Conservation (phyloP, 1,284 basidiomycete species). For the Tetrapyrgos nigripes region DNA sequence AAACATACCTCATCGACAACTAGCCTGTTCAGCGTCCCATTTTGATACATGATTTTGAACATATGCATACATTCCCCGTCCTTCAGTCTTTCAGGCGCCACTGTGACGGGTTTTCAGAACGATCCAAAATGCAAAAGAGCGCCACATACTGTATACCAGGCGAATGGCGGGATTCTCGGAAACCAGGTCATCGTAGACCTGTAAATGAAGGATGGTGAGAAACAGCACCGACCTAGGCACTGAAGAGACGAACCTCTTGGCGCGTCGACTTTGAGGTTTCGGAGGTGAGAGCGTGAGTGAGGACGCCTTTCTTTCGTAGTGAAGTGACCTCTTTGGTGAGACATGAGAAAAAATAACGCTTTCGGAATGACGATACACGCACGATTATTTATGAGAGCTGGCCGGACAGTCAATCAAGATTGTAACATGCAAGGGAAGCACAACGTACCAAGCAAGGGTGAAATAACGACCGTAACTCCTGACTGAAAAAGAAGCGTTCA, state of each 20-base stretch:
- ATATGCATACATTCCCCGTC: constrained; percentile 58
- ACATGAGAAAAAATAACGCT: constrained; percentile 5
- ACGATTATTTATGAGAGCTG: constrained; percentile 89
- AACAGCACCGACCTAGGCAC: background rate
- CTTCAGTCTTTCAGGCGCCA: constrained; percentile 80
- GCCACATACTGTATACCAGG: constrained; percentile 74
- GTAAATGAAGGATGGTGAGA: background rate
- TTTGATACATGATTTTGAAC: constrained; percentile 57
- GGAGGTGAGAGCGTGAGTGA: constrained; percentile 71
- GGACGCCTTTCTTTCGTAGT: constrained; percentile 60
- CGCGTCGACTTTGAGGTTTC: constrained; percentile 64
- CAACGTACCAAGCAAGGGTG: constrained; percentile 73
- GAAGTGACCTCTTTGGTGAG: constrained; percentile 76
- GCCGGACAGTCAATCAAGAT: background rate
- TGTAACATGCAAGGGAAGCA: too few species aligned
- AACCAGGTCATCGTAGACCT: constrained; percentile 71
- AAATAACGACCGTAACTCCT: constrained; percentile 82
- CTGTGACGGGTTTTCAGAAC: constrained; percentile 29
- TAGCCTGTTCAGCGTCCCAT: constrained; percentile 68
- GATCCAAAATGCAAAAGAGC: background rate
- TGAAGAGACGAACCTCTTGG: constrained; percentile 51
- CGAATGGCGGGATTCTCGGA: constrained; percentile 66
- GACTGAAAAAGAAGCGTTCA: constrained; percentile 40
- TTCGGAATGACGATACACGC: constrained; percentile 23
- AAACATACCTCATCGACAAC: constrained; percentile 80